Evolutionary conservation across 371 early-diverging fungal genomes (phyloP), one percentile per base, ranked within the genome.

Genomic region (Syncephalastrum racemosum): DNA sequence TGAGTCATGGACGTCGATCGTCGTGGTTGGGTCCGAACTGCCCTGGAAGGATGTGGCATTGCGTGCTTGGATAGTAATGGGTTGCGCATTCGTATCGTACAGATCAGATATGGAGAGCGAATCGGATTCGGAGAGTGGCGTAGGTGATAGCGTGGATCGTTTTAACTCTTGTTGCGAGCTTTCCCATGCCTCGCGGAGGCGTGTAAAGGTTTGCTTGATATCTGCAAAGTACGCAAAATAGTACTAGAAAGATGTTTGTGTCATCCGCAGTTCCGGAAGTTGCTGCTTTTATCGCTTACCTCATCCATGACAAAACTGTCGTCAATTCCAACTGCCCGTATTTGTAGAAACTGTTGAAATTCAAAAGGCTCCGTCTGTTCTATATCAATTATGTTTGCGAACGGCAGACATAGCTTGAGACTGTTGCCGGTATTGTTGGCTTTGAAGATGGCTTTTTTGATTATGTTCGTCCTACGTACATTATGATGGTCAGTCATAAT

Each of bases 191-290:
- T 18, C 40, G 51, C 69, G 64, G 22, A 82, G 46, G 7, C 59
- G 53, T 0, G 60, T 60, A 46, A 73, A 72, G 0, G 84, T 76
- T 20, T 51, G 54, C 16, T 75, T 64, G 25, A 81, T 77, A 54
- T 87, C 75, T 6, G 71, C 54, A 39, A 88, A 89, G 70, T 85
- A 90, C 4, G 88, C 80, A 64, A 90, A 90, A 46, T 82, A 86
- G 49, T 87, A 89, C 87, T 87, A 66, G 7, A 40, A 10, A 13
- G n/a, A 6, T 20, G 16, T 47, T 23, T 48, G 22, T 6, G n/a
- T 55, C 2, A 27, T 44, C 27, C 12, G 0, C 46, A 12, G 3
- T 15, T 12, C 25, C 18, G 18, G 16, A 18, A 24, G 22, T 13
- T 46, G 49, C 18, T 44, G 18, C 18, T 20, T 36, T 49, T 25